Percentiles rank a stretch among this genome's conserved stretches.
Conservation (phyloP, 768 basidiomycete genomes). For the Lentinula aciculospora region DNA sequence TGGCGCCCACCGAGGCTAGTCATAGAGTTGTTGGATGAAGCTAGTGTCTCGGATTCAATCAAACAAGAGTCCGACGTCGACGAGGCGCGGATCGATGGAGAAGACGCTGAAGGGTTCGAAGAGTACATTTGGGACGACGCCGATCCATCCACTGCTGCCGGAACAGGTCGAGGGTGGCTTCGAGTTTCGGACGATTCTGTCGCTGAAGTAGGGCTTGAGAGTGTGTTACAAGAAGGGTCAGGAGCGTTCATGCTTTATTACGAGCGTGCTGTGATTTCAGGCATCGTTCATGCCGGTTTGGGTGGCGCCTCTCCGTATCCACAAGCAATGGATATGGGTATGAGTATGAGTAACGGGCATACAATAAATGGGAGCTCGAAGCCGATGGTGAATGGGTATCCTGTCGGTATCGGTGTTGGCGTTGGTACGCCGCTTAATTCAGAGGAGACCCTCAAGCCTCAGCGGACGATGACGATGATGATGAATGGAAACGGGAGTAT, state of each 20-base stretch:
- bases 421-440: conserved; percentile 35
- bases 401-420: conserved; percentile 9
- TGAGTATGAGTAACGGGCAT: neutral
- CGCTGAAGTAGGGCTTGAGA: conserved; percentile 67
- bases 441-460: conserved; percentile 62
- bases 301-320: neutral
- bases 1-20: conserved; percentile 28
- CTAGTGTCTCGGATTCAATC: neutral
- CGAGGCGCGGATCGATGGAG: conserved; percentile 16
- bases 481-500: conserved; percentile 43
- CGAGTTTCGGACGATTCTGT: conserved; percentile 85
- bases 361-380: neutral
- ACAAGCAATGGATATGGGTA: neutral
- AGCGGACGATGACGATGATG: conserved; percentile 34
- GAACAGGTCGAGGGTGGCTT: conserved; percentile 72
- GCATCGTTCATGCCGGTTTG: conserved; percentile 8
- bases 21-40: conserved; percentile 18
- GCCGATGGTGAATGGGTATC: neutral
- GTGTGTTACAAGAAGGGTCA: conserved; percentile 66
- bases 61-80: conserved; percentile 8
- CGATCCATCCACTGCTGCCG: conserved; percentile 21
- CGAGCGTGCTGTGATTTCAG: conserved; percentile 50
- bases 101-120: conserved; percentile 6
- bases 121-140: conserved; percentile 59
- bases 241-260: conserved; percentile 95